Base-by-base conservation (phyloP, 768 basidiomycete genomes). In the Neoboletus brunneissimus region DNA sequence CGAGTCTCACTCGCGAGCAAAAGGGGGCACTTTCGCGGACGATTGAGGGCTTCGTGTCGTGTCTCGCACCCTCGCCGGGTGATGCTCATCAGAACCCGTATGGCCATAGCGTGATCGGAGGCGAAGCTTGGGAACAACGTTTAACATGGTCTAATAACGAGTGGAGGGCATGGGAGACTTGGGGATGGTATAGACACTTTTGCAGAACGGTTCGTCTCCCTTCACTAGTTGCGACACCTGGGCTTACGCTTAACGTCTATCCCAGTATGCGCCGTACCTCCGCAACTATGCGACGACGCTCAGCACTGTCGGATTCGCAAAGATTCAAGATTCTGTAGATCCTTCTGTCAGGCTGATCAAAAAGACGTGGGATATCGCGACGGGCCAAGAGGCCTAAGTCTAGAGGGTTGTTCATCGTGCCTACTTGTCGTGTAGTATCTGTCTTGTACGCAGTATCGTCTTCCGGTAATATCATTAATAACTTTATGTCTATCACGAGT, bases 161-260 rank as follows among this genome's bases (percentile, higher is more conserved):
- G 53, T 95, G 93, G 93, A 81, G 81, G 65, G 77, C 81, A 1
- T 94, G 91, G 91, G 86, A 90, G 73, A 89, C 87, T 0, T 93
- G 90, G 88, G 86, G 89, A 2, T 95, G 93, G 93, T 94, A 89
- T 63, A 78, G 89, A 57, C 91, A 96, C 63, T 94, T 93, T 75
- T 90, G 89, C 71, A 79, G 91, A 64, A 79, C 75, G 70, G 93
- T 94, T 52, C 60, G 90, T 63, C 13, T 38, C 25, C n/a, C 35
- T 25, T 9, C 18, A 22, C 6, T 44, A 9, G 3, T 16, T 56
- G 18, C 51, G 12, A 27, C 51, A 16, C 27, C 1, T 1, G 7
- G 8, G 32, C 58, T 61, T 4, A 61, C 55, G 7, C 2, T 29
- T 34, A 45, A 51, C 45, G 11, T 29, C 5, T 18, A 5, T 50